phyloP scores from a whole-genome alignment of 306 rosid species.

The Cucurbita pepo region DNA sequence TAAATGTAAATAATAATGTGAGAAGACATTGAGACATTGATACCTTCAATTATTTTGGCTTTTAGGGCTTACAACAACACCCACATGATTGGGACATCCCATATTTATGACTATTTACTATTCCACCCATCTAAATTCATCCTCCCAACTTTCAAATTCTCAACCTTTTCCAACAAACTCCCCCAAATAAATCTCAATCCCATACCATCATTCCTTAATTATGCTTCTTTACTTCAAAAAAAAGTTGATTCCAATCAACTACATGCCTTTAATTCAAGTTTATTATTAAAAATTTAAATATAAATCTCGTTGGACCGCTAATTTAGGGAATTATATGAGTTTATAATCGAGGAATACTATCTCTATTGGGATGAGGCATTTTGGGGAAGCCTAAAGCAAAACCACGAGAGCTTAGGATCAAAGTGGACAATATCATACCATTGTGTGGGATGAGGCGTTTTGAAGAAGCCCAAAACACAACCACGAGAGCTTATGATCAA shows the following conservation, averaged over 20 bases:
- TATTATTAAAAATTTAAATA: too few species aligned
- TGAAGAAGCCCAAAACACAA: too few species aligned
- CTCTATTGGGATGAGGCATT: too few species aligned
- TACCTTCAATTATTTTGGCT: background rate
- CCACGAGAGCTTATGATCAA: too few species aligned
- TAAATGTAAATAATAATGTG: background rate
- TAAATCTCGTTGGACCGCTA: too few species aligned
- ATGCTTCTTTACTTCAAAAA: background rate
- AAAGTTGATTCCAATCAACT: background rate
- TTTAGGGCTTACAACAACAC: background rate
- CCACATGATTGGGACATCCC: conserved; percentile 4
- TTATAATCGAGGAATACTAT: too few species aligned
- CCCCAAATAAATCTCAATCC: background rate
- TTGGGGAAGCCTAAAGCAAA: too few species aligned
- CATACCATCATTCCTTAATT: background rate
- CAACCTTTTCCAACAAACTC: background rate
- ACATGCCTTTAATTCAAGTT: too few species aligned
- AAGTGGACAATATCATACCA: too few species aligned
- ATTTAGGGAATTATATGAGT: too few species aligned
- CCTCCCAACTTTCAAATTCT: background rate
- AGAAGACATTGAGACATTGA: conserved; percentile 1
- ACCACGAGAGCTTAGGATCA: too few species aligned
- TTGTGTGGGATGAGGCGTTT: too few species aligned
- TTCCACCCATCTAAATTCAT: background rate
- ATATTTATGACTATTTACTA: conserved; percentile 1